Evolutionary conservation across 805 yeast genomes (phyloP).

Genomic region (Nakazawaea ernobii): DNA sequence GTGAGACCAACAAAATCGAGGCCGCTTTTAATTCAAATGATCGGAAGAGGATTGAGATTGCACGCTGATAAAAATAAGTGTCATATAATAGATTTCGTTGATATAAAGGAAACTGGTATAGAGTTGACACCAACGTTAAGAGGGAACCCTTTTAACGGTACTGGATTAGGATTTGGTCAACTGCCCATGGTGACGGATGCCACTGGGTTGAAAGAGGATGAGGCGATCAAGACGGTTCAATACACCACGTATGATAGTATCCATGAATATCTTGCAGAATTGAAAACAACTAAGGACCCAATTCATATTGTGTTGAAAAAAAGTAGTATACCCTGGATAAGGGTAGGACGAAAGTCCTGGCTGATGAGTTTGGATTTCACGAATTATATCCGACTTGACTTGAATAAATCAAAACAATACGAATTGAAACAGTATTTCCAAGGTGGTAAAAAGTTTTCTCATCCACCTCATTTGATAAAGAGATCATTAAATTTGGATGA

Average conservation of each 20-base stretch:
- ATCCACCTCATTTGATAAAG: conserved; percentile 3
- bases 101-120: conserved; percentile 47
- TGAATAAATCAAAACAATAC: conserved; percentile 7
- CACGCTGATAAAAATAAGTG: conserved; percentile 60
- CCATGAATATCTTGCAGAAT: conserved; percentile 4
- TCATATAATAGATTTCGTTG: conserved; percentile 75
- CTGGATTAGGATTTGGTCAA: conserved; percentile 51
- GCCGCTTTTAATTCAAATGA: conserved; percentile 74
- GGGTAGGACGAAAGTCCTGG: conserved; percentile 11
- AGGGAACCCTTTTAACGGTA: conserved; percentile 25
- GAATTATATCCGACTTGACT: conserved; percentile 8
- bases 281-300: conserved; percentile 4
- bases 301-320: conserved; percentile 4
- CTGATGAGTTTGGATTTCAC: conserved; percentile 4
- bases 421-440: conserved; percentile 7
- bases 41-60: conserved; percentile 80
- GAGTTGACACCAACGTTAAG: conserved; percentile 47
- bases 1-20: conserved; percentile 79
- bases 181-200: conserved; percentile 32
- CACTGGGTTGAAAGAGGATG: not conserved
- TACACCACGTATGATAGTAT: conserved; percentile 10
- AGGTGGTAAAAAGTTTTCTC: not conserved
- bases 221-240: conserved; percentile 3
- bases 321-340: conserved; percentile 8
- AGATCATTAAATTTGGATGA: conserved; percentile 14